Percentiles rank a stretch among this genome's conserved stretches.
phyloP scores from a whole-genome alignment of 768 basidiomycete species.

The Leccinum broughii region DNA sequence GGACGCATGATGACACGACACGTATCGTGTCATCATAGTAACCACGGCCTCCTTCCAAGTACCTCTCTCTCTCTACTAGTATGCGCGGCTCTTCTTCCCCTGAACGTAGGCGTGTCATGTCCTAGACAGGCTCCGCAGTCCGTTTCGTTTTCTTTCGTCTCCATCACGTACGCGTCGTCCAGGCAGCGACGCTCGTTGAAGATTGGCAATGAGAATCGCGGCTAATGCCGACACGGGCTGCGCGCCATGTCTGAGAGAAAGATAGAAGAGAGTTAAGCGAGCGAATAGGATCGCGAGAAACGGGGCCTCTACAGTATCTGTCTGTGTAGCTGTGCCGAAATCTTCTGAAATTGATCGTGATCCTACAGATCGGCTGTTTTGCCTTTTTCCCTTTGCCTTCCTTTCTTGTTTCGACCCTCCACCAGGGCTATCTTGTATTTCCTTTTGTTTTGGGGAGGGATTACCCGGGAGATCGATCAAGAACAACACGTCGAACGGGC shows the following conservation, averaged over 20 bases:
- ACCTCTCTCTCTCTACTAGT: not conserved
- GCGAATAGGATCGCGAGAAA: conserved; percentile 6
- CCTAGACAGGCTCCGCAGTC: not conserved
- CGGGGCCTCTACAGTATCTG: not conserved
- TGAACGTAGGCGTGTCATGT: not conserved
- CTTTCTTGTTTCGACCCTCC: not conserved
- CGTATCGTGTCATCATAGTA: not conserved
- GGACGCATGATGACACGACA: not conserved
- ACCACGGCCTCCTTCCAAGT: not conserved
- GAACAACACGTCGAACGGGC: not conserved
- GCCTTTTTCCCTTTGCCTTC: not conserved
- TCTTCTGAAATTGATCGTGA: not conserved
- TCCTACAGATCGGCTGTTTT: not conserved
- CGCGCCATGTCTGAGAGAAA: not conserved
- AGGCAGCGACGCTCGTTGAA: not conserved
- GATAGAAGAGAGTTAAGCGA: not conserved
- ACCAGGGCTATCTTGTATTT: not conserved
- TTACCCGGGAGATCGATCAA: not conserved
- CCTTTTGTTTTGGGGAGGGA: not conserved
- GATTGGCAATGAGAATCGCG: not conserved
- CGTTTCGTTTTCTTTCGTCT: not conserved
- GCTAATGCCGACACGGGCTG: not conserved
- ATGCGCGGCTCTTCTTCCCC: not conserved
- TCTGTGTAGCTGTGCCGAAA: not conserved
- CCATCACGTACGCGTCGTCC: not conserved